Evolutionary conservation across 148 eudicot genomes (phyloP).

Genomic region (Pouteria glomerata): DNA sequence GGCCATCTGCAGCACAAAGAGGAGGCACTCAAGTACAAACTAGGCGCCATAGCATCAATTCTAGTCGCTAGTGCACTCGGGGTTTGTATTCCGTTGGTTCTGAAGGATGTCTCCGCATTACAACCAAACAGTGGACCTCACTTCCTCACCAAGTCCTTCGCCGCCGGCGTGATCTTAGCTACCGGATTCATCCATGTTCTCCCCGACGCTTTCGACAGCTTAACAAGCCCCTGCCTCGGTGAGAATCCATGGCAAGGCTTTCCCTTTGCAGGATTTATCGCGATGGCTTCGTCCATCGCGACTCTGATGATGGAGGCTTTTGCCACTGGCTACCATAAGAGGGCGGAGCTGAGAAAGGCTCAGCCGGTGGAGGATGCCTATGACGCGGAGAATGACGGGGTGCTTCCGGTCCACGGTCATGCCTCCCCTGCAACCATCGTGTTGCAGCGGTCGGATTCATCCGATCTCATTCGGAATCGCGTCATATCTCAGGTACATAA

Average conservation of each 20-base stretch:
- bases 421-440: slow-evolving; percentile 19
- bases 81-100: slow-evolving; percentile 4
- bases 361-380: not conserved
- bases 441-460: not conserved
- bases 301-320: slow-evolving; percentile 38
- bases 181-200: slow-evolving; percentile 16
- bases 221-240: slow-evolving; percentile 13
- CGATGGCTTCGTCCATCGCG: slow-evolving; percentile 24
- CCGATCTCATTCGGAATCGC: slow-evolving; percentile 25
- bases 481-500: slow-evolving; percentile 43
- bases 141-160: slow-evolving; percentile 18
- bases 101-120: slow-evolving; percentile 2
- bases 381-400: slow-evolving; percentile 21
- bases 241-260: slow-evolving; percentile 16
- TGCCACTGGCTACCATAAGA: slow-evolving; percentile 27
- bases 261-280: slow-evolving; percentile 30
- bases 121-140: slow-evolving; percentile 3
- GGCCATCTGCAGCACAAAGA: slow-evolving; percentile 8
- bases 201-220: slow-evolving; percentile 15
- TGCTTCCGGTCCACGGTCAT: slow-evolving; percentile 20
- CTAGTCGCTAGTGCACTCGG: slow-evolving; percentile 15
- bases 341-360: slow-evolving; percentile 14
- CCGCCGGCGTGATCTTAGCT: slow-evolving; percentile 16
- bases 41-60: slow-evolving; percentile 18
- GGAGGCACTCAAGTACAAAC: slow-evolving; percentile 17